Evolutionary conservation across 768 basidiomycete genomes (phyloP).

Genomic region (Inosperma sp.): DNA sequence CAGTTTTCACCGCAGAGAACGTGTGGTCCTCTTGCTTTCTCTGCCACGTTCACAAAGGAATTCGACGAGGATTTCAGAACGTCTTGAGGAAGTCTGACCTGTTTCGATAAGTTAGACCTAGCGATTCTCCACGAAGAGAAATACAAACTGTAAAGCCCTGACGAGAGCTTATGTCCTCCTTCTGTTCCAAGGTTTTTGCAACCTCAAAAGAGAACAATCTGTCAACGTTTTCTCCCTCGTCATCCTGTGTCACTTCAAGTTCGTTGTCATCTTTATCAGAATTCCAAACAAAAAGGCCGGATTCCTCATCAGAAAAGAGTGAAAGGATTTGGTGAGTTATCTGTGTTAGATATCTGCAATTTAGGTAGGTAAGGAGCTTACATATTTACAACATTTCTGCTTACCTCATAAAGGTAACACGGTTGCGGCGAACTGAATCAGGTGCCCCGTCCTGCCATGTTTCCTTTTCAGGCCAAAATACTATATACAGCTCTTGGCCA

Average conservation of each 20-base stretch:
- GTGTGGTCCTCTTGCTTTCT: not conserved
- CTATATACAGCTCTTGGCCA: slow-evolving; percentile 34
- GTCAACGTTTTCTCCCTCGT: slow-evolving; percentile 39
- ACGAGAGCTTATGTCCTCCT: not conserved
- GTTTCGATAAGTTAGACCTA: slow-evolving; percentile 35
- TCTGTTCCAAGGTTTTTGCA: slow-evolving; percentile 44
- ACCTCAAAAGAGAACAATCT: slow-evolving; percentile 53
- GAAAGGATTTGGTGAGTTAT: slow-evolving; percentile 52
- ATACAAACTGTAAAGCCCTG: slow-evolving; percentile 9
- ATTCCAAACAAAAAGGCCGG: slow-evolving; percentile 42
- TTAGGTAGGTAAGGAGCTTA: not conserved
- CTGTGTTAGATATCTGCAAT: slow-evolving; percentile 52
- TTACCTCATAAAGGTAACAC: slow-evolving; percentile 60
- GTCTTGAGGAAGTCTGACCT: not conserved
- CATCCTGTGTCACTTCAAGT: slow-evolving; percentile 14
- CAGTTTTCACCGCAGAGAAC: slow-evolving; percentile 8
- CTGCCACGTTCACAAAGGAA: not conserved
- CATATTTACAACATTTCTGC: not conserved
- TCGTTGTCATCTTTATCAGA: slow-evolving; percentile 16
- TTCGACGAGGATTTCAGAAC: not conserved
- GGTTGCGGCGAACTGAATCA: slow-evolving; percentile 44
- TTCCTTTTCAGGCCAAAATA: slow-evolving; percentile 59
- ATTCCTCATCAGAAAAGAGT: slow-evolving; percentile 48
- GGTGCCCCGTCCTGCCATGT: slow-evolving; percentile 53
- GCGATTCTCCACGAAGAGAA: not conserved